These are phyloP conservation scores for Pichia sp. DNA, from an alignment of 1,139 yeast genomes.

Conservation along the genomic window DNA sequence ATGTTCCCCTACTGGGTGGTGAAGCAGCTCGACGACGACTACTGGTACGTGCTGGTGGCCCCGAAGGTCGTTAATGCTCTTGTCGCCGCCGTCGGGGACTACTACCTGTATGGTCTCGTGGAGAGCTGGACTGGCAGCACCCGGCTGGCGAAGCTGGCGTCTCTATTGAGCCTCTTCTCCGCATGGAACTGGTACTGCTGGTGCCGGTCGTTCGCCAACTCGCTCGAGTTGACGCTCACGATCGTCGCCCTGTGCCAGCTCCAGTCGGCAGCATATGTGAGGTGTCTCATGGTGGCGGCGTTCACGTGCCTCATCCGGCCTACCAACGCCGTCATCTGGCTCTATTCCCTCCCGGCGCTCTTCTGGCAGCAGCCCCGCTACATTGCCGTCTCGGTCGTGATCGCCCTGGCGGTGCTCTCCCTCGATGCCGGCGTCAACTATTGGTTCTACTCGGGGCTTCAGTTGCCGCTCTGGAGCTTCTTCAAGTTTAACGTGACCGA, in stretches of 20 bases:
- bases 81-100: constrained; percentile 71
- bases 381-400: constrained; percentile 27
- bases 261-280: constrained; percentile 44
- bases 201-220: constrained; percentile 83
- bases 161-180: constrained; percentile 56
- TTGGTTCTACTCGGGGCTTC: constrained; percentile 51
- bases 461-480: constrained; percentile 67
- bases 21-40: constrained; percentile 23
- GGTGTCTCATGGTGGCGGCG: constrained; percentile 43
- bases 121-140: constrained; percentile 35
- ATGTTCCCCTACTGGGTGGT: constrained; percentile 37
- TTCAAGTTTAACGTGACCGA: constrained; percentile 70
- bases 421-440: constrained; percentile 49
- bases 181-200: constrained; percentile 80
- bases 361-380: constrained; percentile 13
- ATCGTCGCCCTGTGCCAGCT: constrained; percentile 66
- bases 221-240: constrained; percentile 72
- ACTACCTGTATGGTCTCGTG: constrained; percentile 49
- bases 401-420: constrained; percentile 28
- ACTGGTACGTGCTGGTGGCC: constrained; percentile 36
- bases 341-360: constrained; percentile 32
- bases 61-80: constrained; percentile 72
- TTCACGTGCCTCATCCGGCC: constrained; percentile 71
- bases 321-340: constrained; percentile 76
- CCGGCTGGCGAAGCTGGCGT: constrained; percentile 42